These are phyloP conservation scores for Colletotrichum godetiae DNA, from an alignment of 2,329 filamentous ascomycete species.

Conservation along the genomic window DNA sequence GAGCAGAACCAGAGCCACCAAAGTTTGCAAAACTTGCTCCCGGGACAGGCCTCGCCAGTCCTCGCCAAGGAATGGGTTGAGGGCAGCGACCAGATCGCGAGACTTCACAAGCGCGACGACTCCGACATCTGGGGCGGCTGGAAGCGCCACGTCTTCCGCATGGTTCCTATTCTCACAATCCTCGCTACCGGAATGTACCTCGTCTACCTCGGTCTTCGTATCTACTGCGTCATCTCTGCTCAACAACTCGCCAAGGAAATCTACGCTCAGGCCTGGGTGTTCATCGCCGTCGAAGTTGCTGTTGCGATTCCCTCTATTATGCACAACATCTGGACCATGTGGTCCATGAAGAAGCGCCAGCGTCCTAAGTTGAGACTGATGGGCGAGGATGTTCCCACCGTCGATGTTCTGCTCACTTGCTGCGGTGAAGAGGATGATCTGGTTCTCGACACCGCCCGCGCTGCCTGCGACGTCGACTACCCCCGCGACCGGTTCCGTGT, in stretches of 20 bases:
- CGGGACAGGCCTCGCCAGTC: slow-evolving; percentile 41
- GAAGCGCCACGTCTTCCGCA: slow-evolving; percentile 52
- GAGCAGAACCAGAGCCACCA: slow-evolving; percentile 55
- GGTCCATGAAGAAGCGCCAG: slow-evolving; percentile 64
- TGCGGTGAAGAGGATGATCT: slow-evolving; percentile 68
- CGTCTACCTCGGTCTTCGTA: slow-evolving; percentile 61
- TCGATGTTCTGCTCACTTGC: slow-evolving; percentile 68
- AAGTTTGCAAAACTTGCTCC: slow-evolving; percentile 53
- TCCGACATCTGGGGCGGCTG: slow-evolving; percentile 57
- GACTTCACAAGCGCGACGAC: slow-evolving; percentile 55
- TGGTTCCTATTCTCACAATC: slow-evolving; percentile 53
- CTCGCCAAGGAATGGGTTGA: slow-evolving; percentile 47
- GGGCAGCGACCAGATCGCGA: slow-evolving; percentile 48
- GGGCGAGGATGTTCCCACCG: slow-evolving; percentile 61
- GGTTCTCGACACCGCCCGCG: slow-evolving; percentile 67
- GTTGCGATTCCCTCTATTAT: slow-evolving; percentile 65
- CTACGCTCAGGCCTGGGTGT: slow-evolving; percentile 66
- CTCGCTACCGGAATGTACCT: slow-evolving; percentile 56
- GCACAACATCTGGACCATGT: slow-evolving; percentile 69
- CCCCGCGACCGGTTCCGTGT: slow-evolving; percentile 64
- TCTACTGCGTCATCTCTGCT: slow-evolving; percentile 63
- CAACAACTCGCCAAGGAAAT: slow-evolving; percentile 52
- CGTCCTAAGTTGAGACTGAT: slow-evolving; percentile 64
- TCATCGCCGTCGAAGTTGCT: slow-evolving; percentile 65
- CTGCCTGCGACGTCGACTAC: slow-evolving; percentile 66